A percentile compares a stretch with the other conserved stretches of the same genome.
Conservation (phyloP, 2,329 filamentous ascomycete genomes). For the Falciphora oryzae region DNA sequence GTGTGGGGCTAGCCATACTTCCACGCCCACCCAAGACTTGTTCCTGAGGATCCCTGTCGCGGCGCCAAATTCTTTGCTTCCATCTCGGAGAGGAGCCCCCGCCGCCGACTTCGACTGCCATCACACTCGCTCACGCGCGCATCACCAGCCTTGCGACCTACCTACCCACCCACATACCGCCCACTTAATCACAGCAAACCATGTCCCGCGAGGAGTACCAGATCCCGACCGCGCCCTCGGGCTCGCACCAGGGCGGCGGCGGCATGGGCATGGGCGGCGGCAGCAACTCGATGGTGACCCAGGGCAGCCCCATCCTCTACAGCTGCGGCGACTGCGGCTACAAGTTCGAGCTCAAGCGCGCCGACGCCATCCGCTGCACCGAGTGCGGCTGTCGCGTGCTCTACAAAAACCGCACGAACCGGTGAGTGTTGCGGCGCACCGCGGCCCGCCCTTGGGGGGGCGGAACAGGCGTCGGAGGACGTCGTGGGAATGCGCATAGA, state of each 20-base stretch:
- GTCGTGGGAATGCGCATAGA: neutral
- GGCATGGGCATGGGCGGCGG: conserved; percentile 32
- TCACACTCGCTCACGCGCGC: neutral
- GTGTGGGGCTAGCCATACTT: neutral
- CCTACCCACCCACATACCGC: neutral
- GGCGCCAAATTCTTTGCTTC: conserved; percentile 3
- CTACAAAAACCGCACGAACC: conserved; percentile 96
- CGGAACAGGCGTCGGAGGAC: neutral
- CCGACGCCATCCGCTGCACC: conserved; percentile 79
- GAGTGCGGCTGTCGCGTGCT: conserved; percentile 92
- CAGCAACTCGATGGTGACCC: conserved; percentile 34
- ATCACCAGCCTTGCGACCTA: neutral
- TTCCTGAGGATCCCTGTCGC: neutral
- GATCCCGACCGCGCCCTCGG: conserved; percentile 52
- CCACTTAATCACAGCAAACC: conserved; percentile 8
- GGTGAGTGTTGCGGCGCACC: conserved; percentile 51
- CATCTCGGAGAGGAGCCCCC: neutral
- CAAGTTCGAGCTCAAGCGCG: conserved; percentile 68
- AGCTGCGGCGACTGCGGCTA: conserved; percentile 80
- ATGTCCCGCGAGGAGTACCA: conserved; percentile 76
- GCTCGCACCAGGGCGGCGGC: conserved; percentile 34
- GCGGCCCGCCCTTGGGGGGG: neutral
- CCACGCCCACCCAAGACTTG: neutral
- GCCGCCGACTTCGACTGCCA: neutral
- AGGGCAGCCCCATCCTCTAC: conserved; percentile 55